phyloP scores from a whole-genome alignment of 805 yeast genomes.

The Priceomyces fermenticarens region DNA sequence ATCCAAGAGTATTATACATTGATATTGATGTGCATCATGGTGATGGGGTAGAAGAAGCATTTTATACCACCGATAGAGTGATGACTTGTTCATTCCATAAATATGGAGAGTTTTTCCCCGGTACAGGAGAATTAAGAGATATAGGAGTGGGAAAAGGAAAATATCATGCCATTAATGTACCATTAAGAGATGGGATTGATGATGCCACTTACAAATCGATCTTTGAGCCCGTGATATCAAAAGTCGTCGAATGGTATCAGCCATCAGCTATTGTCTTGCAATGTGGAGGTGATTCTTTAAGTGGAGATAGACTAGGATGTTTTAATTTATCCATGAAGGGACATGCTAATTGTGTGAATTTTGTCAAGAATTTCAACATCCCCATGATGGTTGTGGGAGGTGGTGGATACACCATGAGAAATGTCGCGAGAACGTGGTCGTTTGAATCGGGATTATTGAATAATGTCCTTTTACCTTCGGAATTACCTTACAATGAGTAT shows the following conservation, averaged over 20 bases:
- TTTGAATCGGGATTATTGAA: constrained; percentile 87
- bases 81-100: constrained; percentile 97
- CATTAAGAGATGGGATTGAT: constrained; percentile 93
- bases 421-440: constrained; percentile 94
- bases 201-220: constrained; percentile 82
- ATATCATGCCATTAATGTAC: constrained; percentile 85
- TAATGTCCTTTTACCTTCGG: constrained; percentile 71
- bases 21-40: constrained; percentile 98
- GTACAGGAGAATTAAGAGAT: constrained; percentile 92
- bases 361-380: constrained; percentile 77
- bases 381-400: constrained; percentile 96
- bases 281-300: constrained; percentile 96
- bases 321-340: constrained; percentile 91
- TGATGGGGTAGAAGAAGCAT: constrained; percentile 98
- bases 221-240: constrained; percentile 82
- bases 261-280: constrained; percentile 97
- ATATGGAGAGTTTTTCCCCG: constrained; percentile 96
- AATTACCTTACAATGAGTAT: constrained; percentile 90
- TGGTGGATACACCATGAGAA: constrained; percentile 97
- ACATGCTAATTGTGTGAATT: constrained; percentile 94
- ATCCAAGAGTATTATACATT: constrained; percentile 87
- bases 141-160: constrained; percentile 89
- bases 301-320: constrained; percentile 94
- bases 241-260: constrained; percentile 80
- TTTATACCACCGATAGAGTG: constrained; percentile 90